Percentiles rank a stretch among this genome's conserved stretches.
Conservation (phyloP, 345 rosid genomes). For the Populus davidiana region DNA sequence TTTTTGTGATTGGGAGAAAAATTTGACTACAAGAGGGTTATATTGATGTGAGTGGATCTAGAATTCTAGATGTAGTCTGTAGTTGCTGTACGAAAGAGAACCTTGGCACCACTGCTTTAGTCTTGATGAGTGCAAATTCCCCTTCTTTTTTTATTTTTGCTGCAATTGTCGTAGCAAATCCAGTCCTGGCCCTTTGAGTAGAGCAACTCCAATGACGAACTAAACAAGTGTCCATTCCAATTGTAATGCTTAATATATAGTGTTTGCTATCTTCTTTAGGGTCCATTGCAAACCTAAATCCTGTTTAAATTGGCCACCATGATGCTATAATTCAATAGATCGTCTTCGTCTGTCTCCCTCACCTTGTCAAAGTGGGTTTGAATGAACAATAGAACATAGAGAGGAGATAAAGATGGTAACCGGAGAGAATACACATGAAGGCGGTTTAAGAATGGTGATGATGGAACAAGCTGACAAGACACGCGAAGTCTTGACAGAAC, state of each 20-base stretch:
- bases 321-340: constrained; percentile 4
- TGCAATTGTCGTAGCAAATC: constrained; percentile 15
- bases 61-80: background rate
- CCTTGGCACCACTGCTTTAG: background rate
- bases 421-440: background rate
- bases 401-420: background rate
- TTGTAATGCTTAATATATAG: constrained; percentile 23
- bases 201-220: constrained; percentile 25
- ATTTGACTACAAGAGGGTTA: background rate
- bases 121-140: background rate
- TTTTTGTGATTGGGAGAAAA: background rate
- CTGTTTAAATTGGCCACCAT: constrained; percentile 25
- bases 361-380: constrained; percentile 1
- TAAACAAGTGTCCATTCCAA: constrained; percentile 29
- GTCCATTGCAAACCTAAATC: constrained; percentile 32
- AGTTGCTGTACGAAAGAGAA: background rate
- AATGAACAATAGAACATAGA: background rate
- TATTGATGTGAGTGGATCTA: background rate
- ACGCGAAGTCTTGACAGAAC: background rate
- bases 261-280: constrained; percentile 18
- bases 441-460: background rate
- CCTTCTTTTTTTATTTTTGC: background rate
- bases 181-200: constrained; percentile 26
- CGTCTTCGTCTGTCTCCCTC: constrained; percentile 5
- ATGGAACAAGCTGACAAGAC: background rate